Base-by-base conservation (phyloP, 176 grass and related monocot genomes). In the Phoenix dactylifera region DNA sequence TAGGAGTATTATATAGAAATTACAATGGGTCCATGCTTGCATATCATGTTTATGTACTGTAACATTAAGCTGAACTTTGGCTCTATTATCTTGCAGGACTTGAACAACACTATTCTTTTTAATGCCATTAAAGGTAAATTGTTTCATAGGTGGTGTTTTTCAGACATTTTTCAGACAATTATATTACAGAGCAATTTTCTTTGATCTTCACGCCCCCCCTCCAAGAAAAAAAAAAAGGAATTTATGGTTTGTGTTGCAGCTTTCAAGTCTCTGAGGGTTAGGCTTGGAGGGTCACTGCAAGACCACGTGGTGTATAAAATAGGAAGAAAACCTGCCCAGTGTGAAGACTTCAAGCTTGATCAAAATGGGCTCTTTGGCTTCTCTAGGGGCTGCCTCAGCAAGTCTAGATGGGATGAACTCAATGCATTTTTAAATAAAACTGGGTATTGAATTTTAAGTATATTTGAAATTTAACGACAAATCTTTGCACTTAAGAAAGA, bases 241-340 rank as follows among this genome's bases (percentile, higher is more conserved):
- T 12, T 44, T 2, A 12, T 44, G 9, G 5, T 29, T 29, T 6
- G 35, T 44, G 35, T 44, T 44, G 28, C 57, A 87, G 84, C 71
- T 18, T 87, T 87, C 54, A 71, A 63, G 22, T 65, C 51, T 14
- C 51, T 87, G 57, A 58, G 84, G 64, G 51, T 87, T 35, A 71
- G 75, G 60, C 64, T 82, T n/a, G 84, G 84, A 69, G 79, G 84
- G 7, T 79, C 84, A 55, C 28, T 87, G 52, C 74, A 87, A 66
- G 84, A 87, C 29, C 79, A 79, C 52, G 57, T 87, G 22, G 66
- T 52, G 10, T 87, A 87, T 50, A 59, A 74, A 5, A 71, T 75
- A 10, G 79, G 65, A 1, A 68, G 54, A 39, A 16, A 72, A 20
- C 30, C 29, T 35, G 57, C 7, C 17, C 15, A 58, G 0, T 87